phyloP scores from a whole-genome alignment of 805 yeast genomes.

The Saturnispora ahearnii region DNA sequence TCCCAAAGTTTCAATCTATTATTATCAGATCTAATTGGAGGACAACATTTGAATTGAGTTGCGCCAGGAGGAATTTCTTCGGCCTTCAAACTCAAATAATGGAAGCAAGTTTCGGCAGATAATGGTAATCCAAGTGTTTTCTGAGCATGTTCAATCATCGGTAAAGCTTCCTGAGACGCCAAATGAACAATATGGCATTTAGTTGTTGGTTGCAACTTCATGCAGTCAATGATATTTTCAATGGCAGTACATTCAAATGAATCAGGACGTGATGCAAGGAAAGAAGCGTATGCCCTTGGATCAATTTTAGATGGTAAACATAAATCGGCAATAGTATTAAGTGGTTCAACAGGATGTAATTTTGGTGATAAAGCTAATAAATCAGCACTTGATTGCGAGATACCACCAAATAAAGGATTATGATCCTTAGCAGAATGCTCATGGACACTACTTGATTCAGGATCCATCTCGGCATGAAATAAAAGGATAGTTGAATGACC shows the following conservation, averaged over 20 bases:
- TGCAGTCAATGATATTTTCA: conserved; percentile 55
- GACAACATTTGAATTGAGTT: conserved; percentile 89
- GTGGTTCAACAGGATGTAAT: conserved; percentile 53
- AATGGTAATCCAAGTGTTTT: conserved; percentile 42
- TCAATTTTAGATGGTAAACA: conserved; percentile 28
- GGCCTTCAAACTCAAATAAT: conserved; percentile 69
- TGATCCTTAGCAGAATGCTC: not conserved
- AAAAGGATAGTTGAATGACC: conserved; percentile 62
- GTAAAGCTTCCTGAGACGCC: conserved; percentile 78
- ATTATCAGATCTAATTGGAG: conserved; percentile 75
- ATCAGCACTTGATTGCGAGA: conserved; percentile 42
- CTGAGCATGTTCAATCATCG: conserved; percentile 60
- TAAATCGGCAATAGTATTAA: conserved; percentile 18
- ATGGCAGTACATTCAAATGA: conserved; percentile 81
- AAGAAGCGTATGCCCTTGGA: conserved; percentile 60
- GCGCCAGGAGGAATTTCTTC: conserved; percentile 70
- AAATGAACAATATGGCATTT: conserved; percentile 86
- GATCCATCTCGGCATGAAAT: conserved; percentile 88
- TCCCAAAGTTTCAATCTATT: conserved; percentile 72
- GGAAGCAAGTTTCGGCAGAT: conserved; percentile 92
- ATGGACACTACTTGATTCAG: not conserved
- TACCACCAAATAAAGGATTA: conserved; percentile 7
- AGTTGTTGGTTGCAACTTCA: conserved; percentile 47
- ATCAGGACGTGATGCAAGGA: conserved; percentile 82
- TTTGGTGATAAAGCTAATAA: conserved; percentile 49